A percentile compares a stretch with the other conserved stretches of the same genome.
phyloP scores from a whole-genome alignment of 371 early-diverging fungal species.

The Dichotomocladium elegans region DNA sequence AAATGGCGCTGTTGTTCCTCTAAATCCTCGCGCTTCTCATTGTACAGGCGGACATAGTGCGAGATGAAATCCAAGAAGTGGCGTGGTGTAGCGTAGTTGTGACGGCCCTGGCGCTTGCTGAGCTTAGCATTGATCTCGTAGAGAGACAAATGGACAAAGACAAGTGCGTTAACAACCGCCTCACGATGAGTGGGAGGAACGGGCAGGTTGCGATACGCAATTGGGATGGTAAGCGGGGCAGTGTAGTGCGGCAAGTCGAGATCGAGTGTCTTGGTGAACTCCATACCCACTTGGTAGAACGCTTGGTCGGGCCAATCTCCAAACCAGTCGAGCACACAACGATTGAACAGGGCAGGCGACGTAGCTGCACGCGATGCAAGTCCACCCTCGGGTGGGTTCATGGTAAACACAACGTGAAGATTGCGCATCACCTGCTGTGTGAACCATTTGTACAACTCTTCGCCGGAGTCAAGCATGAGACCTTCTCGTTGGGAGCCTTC shows the following conservation, averaged over 20 bases:
- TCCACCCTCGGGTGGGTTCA: slow-evolving; percentile 97
- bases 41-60: slow-evolving; percentile 88
- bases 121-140: slow-evolving; percentile 84
- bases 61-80: slow-evolving; percentile 97
- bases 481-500: slow-evolving; percentile 95
- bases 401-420: slow-evolving; percentile 98
- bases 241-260: slow-evolving; percentile 73
- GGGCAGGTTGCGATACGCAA: slow-evolving; percentile 74
- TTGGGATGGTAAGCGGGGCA: slow-evolving; percentile 74
- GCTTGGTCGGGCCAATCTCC: slow-evolving; percentile 99
- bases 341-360: slow-evolving; percentile 98
- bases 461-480: slow-evolving; percentile 87
- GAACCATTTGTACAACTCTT: slow-evolving; percentile 98
- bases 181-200: slow-evolving; percentile 80
- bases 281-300: slow-evolving; percentile 95
- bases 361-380: slow-evolving; percentile 94
- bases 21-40: slow-evolving; percentile 90
- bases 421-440: slow-evolving; percentile 94
- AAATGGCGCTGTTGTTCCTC: slow-evolving; percentile 98
- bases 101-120: slow-evolving; percentile 75
- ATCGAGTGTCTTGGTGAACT: slow-evolving; percentile 90
- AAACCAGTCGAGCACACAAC: slow-evolving; percentile 99
- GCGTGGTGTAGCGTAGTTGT: slow-evolving; percentile 91
- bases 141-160: slow-evolving; percentile 88
- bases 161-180: slow-evolving; percentile 87